Evolutionary conservation across 495 filamentous ascomycete genomes (phyloP).

Genomic region (Talaromyces liani): DNA sequence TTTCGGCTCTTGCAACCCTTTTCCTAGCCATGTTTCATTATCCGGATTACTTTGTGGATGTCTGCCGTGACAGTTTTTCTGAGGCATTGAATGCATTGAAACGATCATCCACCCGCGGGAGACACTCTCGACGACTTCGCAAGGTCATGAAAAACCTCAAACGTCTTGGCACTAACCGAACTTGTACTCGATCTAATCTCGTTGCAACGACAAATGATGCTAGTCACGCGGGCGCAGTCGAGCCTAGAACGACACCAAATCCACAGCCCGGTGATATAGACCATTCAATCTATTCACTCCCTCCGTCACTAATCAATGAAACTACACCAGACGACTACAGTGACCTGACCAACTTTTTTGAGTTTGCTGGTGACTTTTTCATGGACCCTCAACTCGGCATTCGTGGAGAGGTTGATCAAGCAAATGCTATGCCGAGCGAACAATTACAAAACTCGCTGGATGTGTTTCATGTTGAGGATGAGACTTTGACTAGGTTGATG

Average conservation of each 20-base stretch:
- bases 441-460: slow-evolving; percentile 12
- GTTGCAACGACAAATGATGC: neutral
- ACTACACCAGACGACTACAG: slow-evolving; percentile 18
- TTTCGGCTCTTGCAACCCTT: slow-evolving; percentile 68
- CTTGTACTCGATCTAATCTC: neutral
- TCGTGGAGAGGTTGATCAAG: neutral
- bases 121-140: slow-evolving; percentile 28
- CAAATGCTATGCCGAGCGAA: neutral
- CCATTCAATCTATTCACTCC: slow-evolving; percentile 8
- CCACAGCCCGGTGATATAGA: slow-evolving; percentile 1
- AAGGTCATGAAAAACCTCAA: slow-evolving; percentile 36
- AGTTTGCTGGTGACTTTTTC: slow-evolving; percentile 27
- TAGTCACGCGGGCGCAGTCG: neutral
- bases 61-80: slow-evolving; percentile 71
- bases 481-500: slow-evolving; percentile 34
- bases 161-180: slow-evolving; percentile 16
- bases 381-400: slow-evolving; percentile 20
- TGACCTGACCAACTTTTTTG: slow-evolving; percentile 38
- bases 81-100: slow-evolving; percentile 73
- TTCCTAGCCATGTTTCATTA: slow-evolving; percentile 76
- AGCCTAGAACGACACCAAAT: slow-evolving; percentile 8
- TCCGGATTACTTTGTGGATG: slow-evolving; percentile 59
- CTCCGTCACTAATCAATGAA: neutral
- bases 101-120: slow-evolving; percentile 38
- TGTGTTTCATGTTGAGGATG: slow-evolving; percentile 33